phyloP scores from a whole-genome alignment of 257 asterid genomes.

The Ocimum tenuiflorum region DNA sequence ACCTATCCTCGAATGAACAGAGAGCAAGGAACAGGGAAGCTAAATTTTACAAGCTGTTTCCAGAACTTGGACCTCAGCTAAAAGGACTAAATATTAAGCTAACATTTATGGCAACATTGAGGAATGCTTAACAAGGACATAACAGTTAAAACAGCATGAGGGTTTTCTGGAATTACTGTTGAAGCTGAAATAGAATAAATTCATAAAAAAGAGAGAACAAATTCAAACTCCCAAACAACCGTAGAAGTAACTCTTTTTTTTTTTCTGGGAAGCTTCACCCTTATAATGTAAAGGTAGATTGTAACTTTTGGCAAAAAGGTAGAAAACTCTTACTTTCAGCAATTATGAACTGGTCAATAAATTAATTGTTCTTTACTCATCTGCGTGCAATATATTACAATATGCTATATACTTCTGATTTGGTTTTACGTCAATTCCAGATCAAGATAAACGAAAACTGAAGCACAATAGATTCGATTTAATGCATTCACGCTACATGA shows the following conservation, averaged over 20 bases:
- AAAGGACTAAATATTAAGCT: background rate
- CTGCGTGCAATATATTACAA: background rate
- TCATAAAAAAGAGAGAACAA: background rate
- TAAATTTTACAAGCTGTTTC: background rate
- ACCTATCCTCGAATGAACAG: background rate
- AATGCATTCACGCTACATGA: constrained; percentile 8
- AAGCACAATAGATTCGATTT: constrained; percentile 7
- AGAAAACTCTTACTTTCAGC: background rate
- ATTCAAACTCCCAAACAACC: background rate
- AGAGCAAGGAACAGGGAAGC: background rate
- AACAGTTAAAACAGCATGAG: background rate
- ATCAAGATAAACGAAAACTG: background rate
- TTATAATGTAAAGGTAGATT: background rate
- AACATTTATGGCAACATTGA: background rate
- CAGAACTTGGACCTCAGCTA: background rate
- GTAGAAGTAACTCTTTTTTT: background rate
- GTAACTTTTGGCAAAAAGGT: background rate
- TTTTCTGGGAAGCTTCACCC: background rate
- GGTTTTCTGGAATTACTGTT: background rate
- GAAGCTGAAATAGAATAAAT: background rate
- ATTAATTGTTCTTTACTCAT: constrained; percentile 5
- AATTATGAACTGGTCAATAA: constrained; percentile 1
- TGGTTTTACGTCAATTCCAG: background rate
- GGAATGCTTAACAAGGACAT: constrained; percentile 4
- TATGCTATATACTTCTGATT: constrained; percentile 6